Evolutionary conservation across 495 filamentous ascomycete species (phyloP).

Genomic region (Astrothelium macrocarpum): DNA sequence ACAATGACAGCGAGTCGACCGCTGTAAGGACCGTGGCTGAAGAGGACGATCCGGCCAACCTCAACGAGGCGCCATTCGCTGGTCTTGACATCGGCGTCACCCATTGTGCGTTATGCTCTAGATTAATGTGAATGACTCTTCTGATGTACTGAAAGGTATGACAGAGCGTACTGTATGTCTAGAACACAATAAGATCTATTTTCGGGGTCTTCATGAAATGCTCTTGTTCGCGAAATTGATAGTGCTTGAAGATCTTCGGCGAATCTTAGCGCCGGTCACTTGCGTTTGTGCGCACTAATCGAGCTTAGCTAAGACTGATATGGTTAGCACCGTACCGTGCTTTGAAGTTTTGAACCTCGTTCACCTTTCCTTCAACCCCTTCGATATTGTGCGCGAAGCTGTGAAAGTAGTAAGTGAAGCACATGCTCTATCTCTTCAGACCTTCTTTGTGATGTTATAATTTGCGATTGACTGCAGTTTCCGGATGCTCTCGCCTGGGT

Average conservation of each 20-base stretch:
- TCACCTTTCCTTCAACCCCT: too few species aligned
- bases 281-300: background rate
- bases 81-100: conserved; percentile 59
- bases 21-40: conserved; percentile 63
- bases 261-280: background rate
- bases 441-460: conserved; percentile 96
- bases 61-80: conserved; percentile 85
- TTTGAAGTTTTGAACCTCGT: background rate
- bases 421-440: too few species aligned
- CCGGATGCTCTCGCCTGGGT: conserved; percentile 80
- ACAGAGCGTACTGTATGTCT: background rate
- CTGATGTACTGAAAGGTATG: background rate
- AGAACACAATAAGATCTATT: background rate
- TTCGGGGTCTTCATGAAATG: background rate
- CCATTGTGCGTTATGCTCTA: conserved; percentile 38
- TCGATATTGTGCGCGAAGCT: too few species aligned
- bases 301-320: background rate
- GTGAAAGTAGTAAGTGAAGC: too few species aligned
- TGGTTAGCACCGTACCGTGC: background rate
- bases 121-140: background rate
- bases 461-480: conserved; percentile 86
- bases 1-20: conserved; percentile 88
- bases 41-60: conserved; percentile 88
- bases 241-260: conserved; percentile 1
- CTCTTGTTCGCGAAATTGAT: background rate